A percentile compares a stretch with the other conserved stretches of the same genome.
These are phyloP conservation scores for Puccinia horiana DNA, from an alignment of 1,284 basidiomycete genomes.

Conservation along the genomic window DNA sequence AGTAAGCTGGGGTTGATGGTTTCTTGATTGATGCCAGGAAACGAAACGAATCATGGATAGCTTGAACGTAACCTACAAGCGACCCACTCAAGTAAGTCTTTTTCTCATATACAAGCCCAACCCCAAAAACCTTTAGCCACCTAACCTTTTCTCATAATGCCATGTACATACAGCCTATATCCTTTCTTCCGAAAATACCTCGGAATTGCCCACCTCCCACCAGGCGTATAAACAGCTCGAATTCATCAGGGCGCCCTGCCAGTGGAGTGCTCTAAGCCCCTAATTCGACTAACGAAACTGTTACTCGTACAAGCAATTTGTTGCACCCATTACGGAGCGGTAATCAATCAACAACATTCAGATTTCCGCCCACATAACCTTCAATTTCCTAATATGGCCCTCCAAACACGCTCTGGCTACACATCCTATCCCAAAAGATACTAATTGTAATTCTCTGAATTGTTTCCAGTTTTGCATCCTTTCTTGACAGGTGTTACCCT, in stretches of 20 bases:
- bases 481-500: too few relatives aligned
- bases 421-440: too few relatives aligned
- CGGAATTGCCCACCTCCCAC: not conserved
- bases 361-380: not conserved
- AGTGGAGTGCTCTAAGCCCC: not conserved
- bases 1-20: not conserved
- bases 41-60: constrained; percentile 72
- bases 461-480: too few relatives aligned
- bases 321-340: not conserved
- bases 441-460: too few relatives aligned
- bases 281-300: not conserved
- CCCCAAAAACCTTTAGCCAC: too few relatives aligned
- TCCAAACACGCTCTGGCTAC: too few relatives aligned
- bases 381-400: not conserved
- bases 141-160: not conserved
- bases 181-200: not conserved
- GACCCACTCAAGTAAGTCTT: constrained; percentile 65
- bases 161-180: constrained; percentile 1
- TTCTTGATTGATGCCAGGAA: constrained; percentile 66
- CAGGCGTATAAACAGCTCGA: not conserved
- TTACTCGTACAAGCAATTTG: not conserved
- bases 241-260: not conserved
- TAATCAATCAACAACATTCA: not conserved
- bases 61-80: constrained; percentile 69
- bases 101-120: too few relatives aligned